Conservation (phyloP, 2,329 filamentous ascomycete species). For the Ascochyta lentis region DNA sequence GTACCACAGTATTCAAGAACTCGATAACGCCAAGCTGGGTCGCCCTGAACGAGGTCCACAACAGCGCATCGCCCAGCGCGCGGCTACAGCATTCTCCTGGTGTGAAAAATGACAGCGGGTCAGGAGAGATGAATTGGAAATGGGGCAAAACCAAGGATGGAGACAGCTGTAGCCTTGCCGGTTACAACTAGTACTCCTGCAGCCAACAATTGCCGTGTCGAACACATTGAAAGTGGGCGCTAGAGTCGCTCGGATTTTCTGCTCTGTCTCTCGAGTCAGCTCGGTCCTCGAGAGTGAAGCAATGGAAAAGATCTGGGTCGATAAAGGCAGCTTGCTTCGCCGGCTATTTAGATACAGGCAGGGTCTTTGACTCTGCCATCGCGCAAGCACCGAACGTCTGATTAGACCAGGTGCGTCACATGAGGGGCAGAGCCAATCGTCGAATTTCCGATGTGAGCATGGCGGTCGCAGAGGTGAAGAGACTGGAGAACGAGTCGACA, state of each 20-base stretch:
- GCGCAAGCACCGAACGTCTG: too few species aligned
- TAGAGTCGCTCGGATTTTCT: neutral
- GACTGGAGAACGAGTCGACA: slow-evolving; percentile 2
- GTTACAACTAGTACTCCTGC: neutral
- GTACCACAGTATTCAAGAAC: too few species aligned
- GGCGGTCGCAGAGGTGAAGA: too few species aligned
- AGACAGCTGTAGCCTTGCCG: neutral
- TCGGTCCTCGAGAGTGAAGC: neutral
- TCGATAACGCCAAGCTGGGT: too few species aligned
- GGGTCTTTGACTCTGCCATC: too few species aligned
- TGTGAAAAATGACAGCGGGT: slow-evolving; percentile 1
- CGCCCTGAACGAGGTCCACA: neutral
- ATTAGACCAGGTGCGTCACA: too few species aligned
- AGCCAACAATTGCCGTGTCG: neutral
- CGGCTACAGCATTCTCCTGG: slow-evolving; percentile 2
- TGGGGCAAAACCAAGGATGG: neutral
- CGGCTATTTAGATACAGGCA: too few species aligned
- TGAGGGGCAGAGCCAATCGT: too few species aligned
- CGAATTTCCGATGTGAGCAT: too few species aligned
- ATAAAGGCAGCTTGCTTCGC: too few species aligned
- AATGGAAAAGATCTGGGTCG: too few species aligned
- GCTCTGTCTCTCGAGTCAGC: slow-evolving; percentile 4
- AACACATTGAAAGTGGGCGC: neutral
- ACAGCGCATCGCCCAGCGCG: slow-evolving; percentile 1
- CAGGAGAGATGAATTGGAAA: slow-evolving; percentile 1